Evolutionary conservation across 202 grass and related monocot genomes (phyloP).

Genomic region (Bolboschoenoplectus hybrid): DNA sequence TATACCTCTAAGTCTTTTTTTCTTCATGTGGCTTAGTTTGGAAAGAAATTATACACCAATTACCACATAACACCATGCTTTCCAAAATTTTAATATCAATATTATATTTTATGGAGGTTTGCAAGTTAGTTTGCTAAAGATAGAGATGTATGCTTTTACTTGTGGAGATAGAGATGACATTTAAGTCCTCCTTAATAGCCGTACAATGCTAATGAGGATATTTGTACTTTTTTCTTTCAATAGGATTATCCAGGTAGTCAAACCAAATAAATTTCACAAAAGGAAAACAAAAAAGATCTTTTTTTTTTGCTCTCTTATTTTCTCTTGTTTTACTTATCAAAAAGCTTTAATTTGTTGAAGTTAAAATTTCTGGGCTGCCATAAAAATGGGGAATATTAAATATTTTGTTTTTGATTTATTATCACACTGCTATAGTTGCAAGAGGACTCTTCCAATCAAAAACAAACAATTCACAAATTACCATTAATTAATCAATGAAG

Average conservation of each 20-base stretch:
- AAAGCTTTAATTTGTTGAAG: neutral
- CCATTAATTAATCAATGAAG: no score
- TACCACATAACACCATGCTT: neutral
- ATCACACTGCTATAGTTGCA: neutral
- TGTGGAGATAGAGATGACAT: slow-evolving; percentile 27
- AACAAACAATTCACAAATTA: no score
- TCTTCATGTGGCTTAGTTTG: neutral
- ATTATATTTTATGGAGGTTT: slow-evolving; percentile 4
- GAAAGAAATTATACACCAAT: slow-evolving; percentile 3
- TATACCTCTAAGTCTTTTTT: neutral
- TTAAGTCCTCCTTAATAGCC: neutral
- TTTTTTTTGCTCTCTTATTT: neutral
- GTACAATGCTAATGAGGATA: slow-evolving; percentile 19
- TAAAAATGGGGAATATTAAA: neutral
- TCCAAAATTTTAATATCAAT: neutral
- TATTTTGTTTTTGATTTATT: neutral
- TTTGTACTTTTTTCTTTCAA: slow-evolving; percentile 31
- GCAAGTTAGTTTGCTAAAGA: slow-evolving; percentile 29
- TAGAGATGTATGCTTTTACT: slow-evolving; percentile 8
- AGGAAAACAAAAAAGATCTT: neutral
- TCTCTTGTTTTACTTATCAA: neutral
- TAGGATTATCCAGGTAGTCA: slow-evolving; percentile 36
- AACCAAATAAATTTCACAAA: neutral
- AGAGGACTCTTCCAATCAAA: no score
- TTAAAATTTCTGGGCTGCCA: neutral